phyloP scores from a whole-genome alignment of 108 stramenopile species.

The Skeletonema menzelii region DNA sequence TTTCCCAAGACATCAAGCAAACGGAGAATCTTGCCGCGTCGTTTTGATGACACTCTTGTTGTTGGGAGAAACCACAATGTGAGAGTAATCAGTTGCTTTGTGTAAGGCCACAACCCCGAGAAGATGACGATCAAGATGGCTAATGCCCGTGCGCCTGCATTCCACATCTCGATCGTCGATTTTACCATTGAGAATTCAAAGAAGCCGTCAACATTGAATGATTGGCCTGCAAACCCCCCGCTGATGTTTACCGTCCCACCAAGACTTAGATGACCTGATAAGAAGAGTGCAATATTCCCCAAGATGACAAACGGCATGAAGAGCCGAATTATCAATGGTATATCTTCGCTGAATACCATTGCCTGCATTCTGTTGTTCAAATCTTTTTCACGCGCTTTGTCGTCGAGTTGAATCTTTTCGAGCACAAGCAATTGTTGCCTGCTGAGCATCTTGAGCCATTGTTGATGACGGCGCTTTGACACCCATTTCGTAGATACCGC shows the following conservation, averaged over 20 bases:
- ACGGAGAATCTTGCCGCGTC: slow-evolving; percentile 56
- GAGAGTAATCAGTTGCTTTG: slow-evolving; percentile 68
- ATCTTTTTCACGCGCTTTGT: slow-evolving; percentile 24
- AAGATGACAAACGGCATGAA: slow-evolving; percentile 66
- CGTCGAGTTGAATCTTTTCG: slow-evolving; percentile 25
- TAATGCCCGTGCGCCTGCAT: slow-evolving; percentile 64
- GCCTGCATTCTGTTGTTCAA: slow-evolving; percentile 52
- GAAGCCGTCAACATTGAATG: slow-evolving; percentile 54
- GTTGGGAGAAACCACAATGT: slow-evolving; percentile 75
- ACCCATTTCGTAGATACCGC: slow-evolving; percentile 28
- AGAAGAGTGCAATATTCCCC: slow-evolving; percentile 72
- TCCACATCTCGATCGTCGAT: slow-evolving; percentile 69
- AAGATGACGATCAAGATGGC: slow-evolving; percentile 74
- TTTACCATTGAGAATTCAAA: slow-evolving; percentile 72
- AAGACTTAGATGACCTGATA: slow-evolving; percentile 72
- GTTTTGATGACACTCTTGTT: slow-evolving; percentile 37
- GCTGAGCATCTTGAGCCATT: slow-evolving; percentile 55
- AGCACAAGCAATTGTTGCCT: slow-evolving; percentile 23
- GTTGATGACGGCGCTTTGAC: slow-evolving; percentile 45
- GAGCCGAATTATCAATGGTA: slow-evolving; percentile 49
- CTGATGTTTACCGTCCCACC: slow-evolving; percentile 71
- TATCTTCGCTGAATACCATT: slow-evolving; percentile 48
- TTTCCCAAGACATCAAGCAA: slow-evolving; percentile 85
- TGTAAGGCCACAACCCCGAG: slow-evolving; percentile 84
- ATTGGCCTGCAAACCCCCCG: slow-evolving; percentile 60